These are phyloP conservation scores for Lentinula aciculospora DNA, from an alignment of 768 basidiomycete species.

Conservation along the genomic window DNA sequence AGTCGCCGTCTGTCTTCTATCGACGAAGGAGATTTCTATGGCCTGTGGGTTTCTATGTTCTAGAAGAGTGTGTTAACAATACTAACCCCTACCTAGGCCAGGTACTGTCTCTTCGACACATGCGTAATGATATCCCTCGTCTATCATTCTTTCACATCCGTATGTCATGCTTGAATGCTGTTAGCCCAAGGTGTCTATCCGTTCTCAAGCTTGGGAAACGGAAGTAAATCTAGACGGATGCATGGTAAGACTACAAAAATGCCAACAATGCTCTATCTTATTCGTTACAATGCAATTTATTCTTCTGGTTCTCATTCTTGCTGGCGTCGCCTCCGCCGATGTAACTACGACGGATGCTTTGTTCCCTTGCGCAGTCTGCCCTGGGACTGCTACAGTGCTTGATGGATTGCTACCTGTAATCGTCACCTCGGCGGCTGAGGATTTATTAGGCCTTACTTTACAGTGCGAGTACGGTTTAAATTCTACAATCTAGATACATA, in stretches of 20 bases:
- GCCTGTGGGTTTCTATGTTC: too few species aligned
- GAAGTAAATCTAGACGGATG: background rate
- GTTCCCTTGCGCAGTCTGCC: background rate
- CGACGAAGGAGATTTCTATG: too few species aligned
- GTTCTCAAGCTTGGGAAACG: background rate
- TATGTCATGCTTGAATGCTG: too few species aligned
- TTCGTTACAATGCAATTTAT: background rate
- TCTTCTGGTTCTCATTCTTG: background rate
- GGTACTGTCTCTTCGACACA: background rate
- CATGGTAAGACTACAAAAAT: background rate
- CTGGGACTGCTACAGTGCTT: background rate
- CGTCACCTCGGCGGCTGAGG: background rate
- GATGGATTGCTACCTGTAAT: background rate
- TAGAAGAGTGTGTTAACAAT: too few species aligned
- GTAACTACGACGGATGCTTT: background rate
- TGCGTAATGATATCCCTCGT: too few species aligned
- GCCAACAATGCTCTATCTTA: background rate
- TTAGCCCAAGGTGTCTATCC: too few species aligned
- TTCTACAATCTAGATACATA: background rate
- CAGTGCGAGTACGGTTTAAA: background rate
- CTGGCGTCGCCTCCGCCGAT: background rate
- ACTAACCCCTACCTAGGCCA: background rate
- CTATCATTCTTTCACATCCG: too few species aligned
- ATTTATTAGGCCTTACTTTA: background rate
- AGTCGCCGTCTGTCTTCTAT: too few species aligned